Conservation (phyloP, 148 eudicot species). For the Fagopyrum esculentum region DNA sequence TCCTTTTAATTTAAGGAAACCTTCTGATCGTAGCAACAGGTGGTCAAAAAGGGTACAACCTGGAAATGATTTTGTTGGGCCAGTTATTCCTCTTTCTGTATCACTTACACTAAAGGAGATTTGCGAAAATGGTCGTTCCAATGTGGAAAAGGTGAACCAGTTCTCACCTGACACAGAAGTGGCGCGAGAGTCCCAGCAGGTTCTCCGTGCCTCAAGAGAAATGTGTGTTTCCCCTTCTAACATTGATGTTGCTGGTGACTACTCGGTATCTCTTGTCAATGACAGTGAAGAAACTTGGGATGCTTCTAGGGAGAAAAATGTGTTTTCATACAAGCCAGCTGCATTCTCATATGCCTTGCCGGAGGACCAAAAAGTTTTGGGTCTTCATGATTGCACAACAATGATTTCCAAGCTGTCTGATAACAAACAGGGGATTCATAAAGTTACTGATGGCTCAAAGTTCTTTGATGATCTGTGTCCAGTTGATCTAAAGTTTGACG, state of each 20-base stretch:
- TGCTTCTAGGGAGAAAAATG: slow-evolving; percentile 15
- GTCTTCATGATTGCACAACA: slow-evolving; percentile 18
- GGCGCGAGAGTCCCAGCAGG: slow-evolving; percentile 32
- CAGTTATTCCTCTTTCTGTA: slow-evolving; percentile 56
- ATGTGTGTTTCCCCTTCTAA: slow-evolving; percentile 18
- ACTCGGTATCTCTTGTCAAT: slow-evolving; percentile 49
- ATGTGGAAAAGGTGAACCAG: slow-evolving; percentile 22
- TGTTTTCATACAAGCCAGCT: slow-evolving; percentile 31
- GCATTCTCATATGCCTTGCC: slow-evolving; percentile 25
- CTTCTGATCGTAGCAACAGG: slow-evolving; percentile 45
- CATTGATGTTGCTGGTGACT: slow-evolving; percentile 19
- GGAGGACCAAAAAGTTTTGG: slow-evolving; percentile 7
- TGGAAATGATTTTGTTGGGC: slow-evolving; percentile 47
- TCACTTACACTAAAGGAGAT: slow-evolving; percentile 38
- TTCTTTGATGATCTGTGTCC: slow-evolving; percentile 13
- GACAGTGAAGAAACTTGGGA: slow-evolving; percentile 37
- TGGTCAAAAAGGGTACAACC: slow-evolving; percentile 41
- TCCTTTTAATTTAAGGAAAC: slow-evolving; percentile 48
- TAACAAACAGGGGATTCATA: background rate
- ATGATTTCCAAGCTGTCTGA: slow-evolving; percentile 16
- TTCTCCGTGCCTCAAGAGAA: slow-evolving; percentile 31
- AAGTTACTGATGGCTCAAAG: background rate
- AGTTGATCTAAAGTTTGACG: slow-evolving; percentile 11
- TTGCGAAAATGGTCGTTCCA: slow-evolving; percentile 20
- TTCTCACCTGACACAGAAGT: slow-evolving; percentile 36